Evolutionary conservation across 179 eudicot genomes (phyloP).

Genomic region (Spinacia oleracea): DNA sequence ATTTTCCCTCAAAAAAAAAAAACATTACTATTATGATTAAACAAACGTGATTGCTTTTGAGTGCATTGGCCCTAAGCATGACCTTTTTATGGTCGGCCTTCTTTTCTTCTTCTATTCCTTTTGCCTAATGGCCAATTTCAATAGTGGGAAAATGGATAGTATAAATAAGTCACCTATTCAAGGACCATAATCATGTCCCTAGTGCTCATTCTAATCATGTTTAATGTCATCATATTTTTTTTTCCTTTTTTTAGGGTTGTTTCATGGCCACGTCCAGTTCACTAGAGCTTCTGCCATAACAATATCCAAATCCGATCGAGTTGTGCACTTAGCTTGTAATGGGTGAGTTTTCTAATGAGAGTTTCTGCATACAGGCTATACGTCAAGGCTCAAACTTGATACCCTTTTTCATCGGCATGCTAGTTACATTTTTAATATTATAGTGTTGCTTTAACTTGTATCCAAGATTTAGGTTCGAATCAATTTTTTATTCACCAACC

Average conservation of each 20-base stretch:
- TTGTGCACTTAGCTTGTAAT: no score
- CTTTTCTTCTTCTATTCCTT: constrained; percentile 10
- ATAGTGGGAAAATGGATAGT: constrained; percentile 20
- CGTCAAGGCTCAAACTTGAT: no score
- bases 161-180: constrained; percentile 20
- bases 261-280: no score
- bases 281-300: no score
- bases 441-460: not conserved
- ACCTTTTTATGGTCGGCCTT: constrained; percentile 8
- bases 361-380: no score
- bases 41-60: constrained; percentile 15
- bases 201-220: constrained; percentile 15
- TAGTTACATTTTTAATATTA: no score
- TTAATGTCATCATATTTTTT: constrained; percentile 7
- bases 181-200: constrained; percentile 18
- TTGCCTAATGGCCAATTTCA: constrained; percentile 27
- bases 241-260: no score
- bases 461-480: not conserved
- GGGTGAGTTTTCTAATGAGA: no score
- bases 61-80: constrained; percentile 17
- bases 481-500: not conserved
- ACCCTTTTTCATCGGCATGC: no score
- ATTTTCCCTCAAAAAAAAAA: no score
- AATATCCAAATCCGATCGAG: no score
- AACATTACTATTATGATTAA: no score